Evolutionary conservation across 2,329 filamentous ascomycete species (phyloP), one percentile per base, ranked within the genome.

Genomic region (Gnomoniopsis sp.): DNA sequence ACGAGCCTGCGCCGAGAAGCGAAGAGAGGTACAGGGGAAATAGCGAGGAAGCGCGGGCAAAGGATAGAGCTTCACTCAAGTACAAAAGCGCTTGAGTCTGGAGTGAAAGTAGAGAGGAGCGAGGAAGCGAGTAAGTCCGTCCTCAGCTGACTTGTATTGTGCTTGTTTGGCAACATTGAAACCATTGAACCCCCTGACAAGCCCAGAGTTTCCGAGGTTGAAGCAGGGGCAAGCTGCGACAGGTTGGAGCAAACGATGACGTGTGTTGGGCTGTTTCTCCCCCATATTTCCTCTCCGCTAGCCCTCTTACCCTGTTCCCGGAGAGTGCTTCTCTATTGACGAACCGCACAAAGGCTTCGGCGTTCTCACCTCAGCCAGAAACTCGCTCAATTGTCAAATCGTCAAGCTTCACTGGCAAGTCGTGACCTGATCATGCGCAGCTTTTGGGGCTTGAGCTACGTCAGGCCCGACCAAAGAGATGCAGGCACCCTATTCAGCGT

Each of bases 1-100:
- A 61, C 56, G 59, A 49, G 36, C 59, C 59, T 33, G 59, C 59
- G 59, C 57, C 48, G 56, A 52, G 33, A 17, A 14, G 33, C 48
- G 52, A 52, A 19, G 21, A 14, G 33, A 30, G 36, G 8, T n/a
- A 23, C 19, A 49, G 49, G 17, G 46, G 43, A 19, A 15, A 52
- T 38, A 38, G 38, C 38, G 21, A 36, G 15, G 14, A 41, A 33
- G 17, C 26, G 21, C 26, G 46, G 21, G 7, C 17, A 17, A 48
- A 14, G 21, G 33, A 41, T 30, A 26, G 50, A 30, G 12, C n/a
- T 15, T 19, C 3, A 22, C 21, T 41, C 26, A 51, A 33, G 8
- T 12, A 53, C 19, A 36, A n/a, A 22, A 52, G 19, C 11, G 8
- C 30, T 19, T 23, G 22, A 19, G 6, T 19, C 21, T 7, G 21